Base-by-base conservation (phyloP, 768 basidiomycete genomes). In the Xanthoconium purpureum region DNA sequence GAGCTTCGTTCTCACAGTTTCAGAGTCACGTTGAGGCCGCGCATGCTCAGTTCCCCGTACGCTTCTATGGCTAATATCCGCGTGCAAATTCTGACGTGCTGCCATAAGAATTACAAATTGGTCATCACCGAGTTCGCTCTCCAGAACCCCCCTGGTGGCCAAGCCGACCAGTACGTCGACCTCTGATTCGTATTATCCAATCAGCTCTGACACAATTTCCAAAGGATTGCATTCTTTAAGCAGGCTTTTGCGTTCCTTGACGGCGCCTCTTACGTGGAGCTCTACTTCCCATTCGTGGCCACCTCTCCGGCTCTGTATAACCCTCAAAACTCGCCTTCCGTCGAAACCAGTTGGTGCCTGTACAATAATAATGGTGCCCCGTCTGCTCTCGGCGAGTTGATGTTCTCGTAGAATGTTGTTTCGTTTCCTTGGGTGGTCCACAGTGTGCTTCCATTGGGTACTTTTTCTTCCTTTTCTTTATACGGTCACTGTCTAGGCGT, bases 241-340 rank as follows among this genome's bases (percentile, higher is more conserved):
- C 54, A 72, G 28, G 73, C 73, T 5, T 71, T 74, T 30, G 0
- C 65, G 11, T 75, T 75, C 66, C 70, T 74, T n/a, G 73, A 74
- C 28, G 18, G 39, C 3, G 59, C 68, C 6, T 37, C 65, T n/a
- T 74, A 67, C 10, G 68, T 74, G 9, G 30, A 63, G 14, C 64
- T 75, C 44, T 74, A 74, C 56, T 74, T 75, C 64, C 73, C 73
- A 38, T 74, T 74, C 59, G 32, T 75, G 24, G 73, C 74, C 2
- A 70, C 66, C 6, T 57, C 72, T n/a, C 65, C 74, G 2, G 37
- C 58, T 14, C 43, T 74, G n/a, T 58, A 75, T 40, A 61, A 70
- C 24, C 15, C 60, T 4, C 1, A 14, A 1, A 73, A 55, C 3
- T 55, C 17, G 14, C 0, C 38, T 11, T 54, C 32, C 10, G 63